These are phyloP conservation scores for Murraya koenigii DNA, from an alignment of 345 rosid species.

Conservation along the genomic window DNA sequence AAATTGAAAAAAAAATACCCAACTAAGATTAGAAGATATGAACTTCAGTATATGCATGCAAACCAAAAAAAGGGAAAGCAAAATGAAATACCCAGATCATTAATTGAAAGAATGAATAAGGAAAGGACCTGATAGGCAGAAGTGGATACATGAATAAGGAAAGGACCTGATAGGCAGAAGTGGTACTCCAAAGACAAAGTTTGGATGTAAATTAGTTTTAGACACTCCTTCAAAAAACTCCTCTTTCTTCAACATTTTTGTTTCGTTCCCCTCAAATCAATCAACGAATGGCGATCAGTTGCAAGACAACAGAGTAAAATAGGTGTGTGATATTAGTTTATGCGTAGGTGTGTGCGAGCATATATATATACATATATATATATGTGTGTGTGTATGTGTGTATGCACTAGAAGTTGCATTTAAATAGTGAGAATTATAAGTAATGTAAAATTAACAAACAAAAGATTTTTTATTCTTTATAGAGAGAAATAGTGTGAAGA, in stretches of 20 bases:
- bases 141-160: no score
- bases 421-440: no score
- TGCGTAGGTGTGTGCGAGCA: no score
- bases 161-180: no score
- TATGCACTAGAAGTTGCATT: no score
- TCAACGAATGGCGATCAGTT: background rate
- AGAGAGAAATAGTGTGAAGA: no score
- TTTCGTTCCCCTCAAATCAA: background rate
- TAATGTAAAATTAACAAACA: no score
- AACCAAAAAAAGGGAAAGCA: background rate
- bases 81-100: constrained; percentile 2
- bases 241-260: constrained; percentile 34
- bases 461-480: no score
- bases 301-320: background rate
- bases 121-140: constrained; percentile 52
- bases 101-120: background rate
- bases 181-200: constrained; percentile 59
- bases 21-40: background rate
- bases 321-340: background rate
- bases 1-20: background rate
- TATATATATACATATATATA: rapidly evolving
- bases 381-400: no score
- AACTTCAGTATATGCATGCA: background rate
- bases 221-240: constrained; percentile 22
- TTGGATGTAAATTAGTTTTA: constrained; percentile 47